Evolutionary conservation across 768 basidiomycete genomes (phyloP), one percentile per base, ranked within the genome.

Genomic region (Rhizopogon salebrosus): DNA sequence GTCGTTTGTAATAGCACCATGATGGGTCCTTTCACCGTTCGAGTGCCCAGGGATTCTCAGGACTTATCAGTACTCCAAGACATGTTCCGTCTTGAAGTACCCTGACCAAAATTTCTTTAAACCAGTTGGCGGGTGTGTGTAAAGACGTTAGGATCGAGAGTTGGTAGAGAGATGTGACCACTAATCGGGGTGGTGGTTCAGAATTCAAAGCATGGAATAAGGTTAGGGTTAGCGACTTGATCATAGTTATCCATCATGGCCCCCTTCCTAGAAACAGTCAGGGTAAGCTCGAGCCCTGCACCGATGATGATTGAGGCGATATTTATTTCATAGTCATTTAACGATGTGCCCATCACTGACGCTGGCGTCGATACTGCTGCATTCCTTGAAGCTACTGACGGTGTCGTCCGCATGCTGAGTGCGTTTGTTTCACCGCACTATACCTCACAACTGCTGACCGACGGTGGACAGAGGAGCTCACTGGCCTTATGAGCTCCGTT

Each of bases 401-500:
- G 93, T 36, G 79, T 99, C 41, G 87, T 94, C 54, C 85, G 86
- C 53, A 73, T 98, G 61, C 97, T 99, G 67, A 92, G 95, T 97
- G 59, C 53, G 81, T 67, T 26, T 48, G 81, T 67, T 27, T 49
- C 10, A 11, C 9, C 2, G 16, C 20, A 1, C 3, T 22, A 46
- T 23, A 16, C 22, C 10, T 9, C 22, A 22, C 31, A 23, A 22
- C 31, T 3, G 22, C 14, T 45, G 43, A 46, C 35, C 16, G 20
- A 46, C 5, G 16, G 1, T 22, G 7, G 22, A 10, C 31, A 46
- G 45, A 46, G 45, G 45, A 46, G n/a, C 45, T 46, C 14, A 46
- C 45, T 46, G 7, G 45, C 9, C 45, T 46, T 23, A 46, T 46
- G 45, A 34, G 31, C 14, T 16, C 45, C 4, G 31, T 46, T 23